These are phyloP conservation scores for Phialophora verrucosa DNA, from an alignment of 2,329 filamentous ascomycete species.

Conservation along the genomic window DNA sequence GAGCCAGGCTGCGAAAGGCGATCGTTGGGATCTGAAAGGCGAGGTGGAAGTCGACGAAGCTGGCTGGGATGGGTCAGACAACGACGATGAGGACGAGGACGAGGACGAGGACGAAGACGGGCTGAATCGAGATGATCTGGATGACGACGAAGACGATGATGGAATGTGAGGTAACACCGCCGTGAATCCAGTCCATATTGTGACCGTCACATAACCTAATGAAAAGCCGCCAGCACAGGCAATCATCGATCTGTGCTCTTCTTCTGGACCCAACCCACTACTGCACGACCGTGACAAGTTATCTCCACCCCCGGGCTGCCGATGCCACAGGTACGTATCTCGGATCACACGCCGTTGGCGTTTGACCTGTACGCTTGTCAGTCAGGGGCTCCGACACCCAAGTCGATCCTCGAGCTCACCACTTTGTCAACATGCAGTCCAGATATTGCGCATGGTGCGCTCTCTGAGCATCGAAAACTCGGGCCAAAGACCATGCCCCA, in stretches of 20 bases:
- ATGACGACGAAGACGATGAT: slow-evolving; percentile 16
- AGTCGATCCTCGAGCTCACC: neutral
- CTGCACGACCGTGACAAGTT: neutral
- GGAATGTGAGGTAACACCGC: neutral
- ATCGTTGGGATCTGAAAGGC: slow-evolving; percentile 89
- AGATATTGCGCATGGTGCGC: slow-evolving; percentile 1
- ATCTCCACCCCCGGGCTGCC: neutral
- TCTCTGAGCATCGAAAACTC: neutral
- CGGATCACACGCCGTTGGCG: neutral
- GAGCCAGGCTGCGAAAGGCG: slow-evolving; percentile 77
- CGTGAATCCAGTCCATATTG: neutral
- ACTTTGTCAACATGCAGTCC: neutral
- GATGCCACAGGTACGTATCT: neutral
- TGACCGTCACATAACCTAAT: neutral
- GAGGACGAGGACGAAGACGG: slow-evolving; percentile 8
- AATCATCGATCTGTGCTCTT: neutral
- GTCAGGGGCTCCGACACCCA: neutral
- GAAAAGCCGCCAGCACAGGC: neutral
- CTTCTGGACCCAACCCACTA: neutral
- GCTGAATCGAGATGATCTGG: neutral
- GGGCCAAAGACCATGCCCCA: neutral
- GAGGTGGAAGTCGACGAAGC: slow-evolving; percentile 60
- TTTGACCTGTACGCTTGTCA: neutral
- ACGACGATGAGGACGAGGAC: slow-evolving; percentile 36
- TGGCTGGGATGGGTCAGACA: slow-evolving; percentile 37